Percentiles rank a stretch among this genome's conserved stretches.
Evolutionary conservation across 1,284 basidiomycete species (phyloP).

Genomic region (Gymnopus androsaceus): DNA sequence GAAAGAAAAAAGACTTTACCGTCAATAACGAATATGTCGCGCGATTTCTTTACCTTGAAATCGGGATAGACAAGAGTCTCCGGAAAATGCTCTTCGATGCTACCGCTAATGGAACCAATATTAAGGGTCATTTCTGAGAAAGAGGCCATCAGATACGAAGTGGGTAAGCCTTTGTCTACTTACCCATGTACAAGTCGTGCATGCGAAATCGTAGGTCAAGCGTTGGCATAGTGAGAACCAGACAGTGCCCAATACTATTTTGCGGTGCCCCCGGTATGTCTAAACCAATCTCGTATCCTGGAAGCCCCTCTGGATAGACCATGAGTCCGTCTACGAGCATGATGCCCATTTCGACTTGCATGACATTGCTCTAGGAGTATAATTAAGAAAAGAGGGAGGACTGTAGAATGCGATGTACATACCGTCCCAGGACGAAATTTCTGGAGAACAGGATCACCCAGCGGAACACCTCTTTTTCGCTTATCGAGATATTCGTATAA

Average conservation of each 20-base stretch:
- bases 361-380: conserved; percentile 68
- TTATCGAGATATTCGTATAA: conserved; percentile 81
- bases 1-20: too few relatives aligned
- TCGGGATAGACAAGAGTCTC: conserved; percentile 40
- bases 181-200: conserved; percentile 89
- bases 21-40: conserved; percentile 55
- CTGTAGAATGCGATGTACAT: conserved; percentile 28
- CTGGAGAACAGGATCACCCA: conserved; percentile 79
- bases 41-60: conserved; percentile 32
- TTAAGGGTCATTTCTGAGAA: conserved; percentile 78
- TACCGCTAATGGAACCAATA: conserved; percentile 57
- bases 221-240: conserved; percentile 64
- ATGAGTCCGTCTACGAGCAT: conserved; percentile 56
- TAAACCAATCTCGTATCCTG: conserved; percentile 58
- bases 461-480: conserved; percentile 53
- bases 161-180: conserved; percentile 21
- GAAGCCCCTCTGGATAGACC: conserved; percentile 73
- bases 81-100: conserved; percentile 49
- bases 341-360: conserved; percentile 74
- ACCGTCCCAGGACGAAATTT: conserved; percentile 81
- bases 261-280: conserved; percentile 24
- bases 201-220: conserved; percentile 76
- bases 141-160: conserved; percentile 10
- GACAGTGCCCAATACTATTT: conserved; percentile 51
- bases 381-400: background rate